Base-by-base conservation (phyloP, 352 stramenopile genomes). In the Pythium dissimile region DNA sequence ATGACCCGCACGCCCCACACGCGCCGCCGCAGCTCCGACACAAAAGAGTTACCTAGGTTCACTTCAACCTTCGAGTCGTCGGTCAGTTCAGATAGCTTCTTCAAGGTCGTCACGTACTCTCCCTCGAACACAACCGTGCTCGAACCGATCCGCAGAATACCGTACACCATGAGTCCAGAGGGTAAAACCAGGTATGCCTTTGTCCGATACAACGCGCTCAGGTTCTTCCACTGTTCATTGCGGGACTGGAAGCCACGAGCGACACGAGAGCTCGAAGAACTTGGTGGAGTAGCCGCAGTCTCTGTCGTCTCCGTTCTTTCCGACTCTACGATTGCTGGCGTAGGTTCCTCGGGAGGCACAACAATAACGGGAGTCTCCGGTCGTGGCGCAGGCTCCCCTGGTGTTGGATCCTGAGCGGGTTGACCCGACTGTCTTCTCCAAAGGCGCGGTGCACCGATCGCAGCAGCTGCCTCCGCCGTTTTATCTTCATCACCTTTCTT, bases 1-100 rank as follows among this genome's bases (percentile, higher is more conserved):
- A 94, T 89, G 23, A 94, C 81, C 1, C 84, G 81, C 13, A 94
- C 75, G 15, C 81, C 80, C 80, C 81, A 94, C 2, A 89, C 80
- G 15, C 84, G 77, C 5, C 81, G 77, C 43, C 84, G 87, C 11
- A 94, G 59, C 49, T 92, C 73, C 7, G 78, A 82, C 2, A 89
- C 67, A 34, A 89, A 84, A 7, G 75, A 69, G 12, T 87, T 72
- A 8, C 80, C 72, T 20, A 86, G 45, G 15, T 68, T 69, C 23
- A 73, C 60, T 28, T 63, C 47, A 51, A 70, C 54, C 58, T 61
- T 67, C 18, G 64, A 69, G 49, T 76, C 72, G 9, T 85, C 72
- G 13, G 71, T 73, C 11, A 70, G 43, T 21, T 89, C 77, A 3
- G 77, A 67, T 5, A 92, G 68, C 26, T 80, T 67, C 42, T 84